phyloP scores from a whole-genome alignment of 1,139 yeast species.

The Pneumocystis carinii region DNA sequence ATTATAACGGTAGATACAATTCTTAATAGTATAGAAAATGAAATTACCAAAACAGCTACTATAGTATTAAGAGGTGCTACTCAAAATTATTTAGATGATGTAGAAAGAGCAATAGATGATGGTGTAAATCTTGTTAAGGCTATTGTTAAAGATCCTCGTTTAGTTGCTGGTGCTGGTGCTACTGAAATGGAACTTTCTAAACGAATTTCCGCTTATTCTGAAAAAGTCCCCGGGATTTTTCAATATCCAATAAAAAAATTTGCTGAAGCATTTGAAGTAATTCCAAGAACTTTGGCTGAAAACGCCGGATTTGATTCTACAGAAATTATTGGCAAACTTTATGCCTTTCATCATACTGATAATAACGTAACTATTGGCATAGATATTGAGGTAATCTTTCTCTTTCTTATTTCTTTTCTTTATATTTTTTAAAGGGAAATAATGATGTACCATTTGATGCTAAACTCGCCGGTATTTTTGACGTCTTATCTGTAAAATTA shows the following conservation, averaged over 20 bases:
- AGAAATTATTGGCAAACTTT: conserved; percentile 70
- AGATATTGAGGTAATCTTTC: conserved; percentile 43
- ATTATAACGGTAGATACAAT: conserved; percentile 6
- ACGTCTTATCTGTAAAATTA: conserved; percentile 62
- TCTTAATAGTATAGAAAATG: conserved; percentile 17
- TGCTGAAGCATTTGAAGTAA: conserved; percentile 86
- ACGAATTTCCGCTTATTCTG: conserved; percentile 70
- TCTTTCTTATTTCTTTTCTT: not conserved
- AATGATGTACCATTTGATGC: conserved; percentile 49
- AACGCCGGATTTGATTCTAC: conserved; percentile 87
- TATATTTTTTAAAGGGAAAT: conserved; percentile 19
- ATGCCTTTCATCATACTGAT: conserved; percentile 59
- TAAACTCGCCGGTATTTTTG: conserved; percentile 53
- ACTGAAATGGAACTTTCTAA: conserved; percentile 82
- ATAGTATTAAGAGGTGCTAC: conserved; percentile 94
- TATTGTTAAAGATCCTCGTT: conserved; percentile 57
- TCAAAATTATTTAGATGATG: conserved; percentile 82
- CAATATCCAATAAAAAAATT: conserved; percentile 89
- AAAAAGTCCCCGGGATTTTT: conserved; percentile 78
- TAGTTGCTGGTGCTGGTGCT: conserved; percentile 95
- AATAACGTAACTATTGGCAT: conserved; percentile 41
- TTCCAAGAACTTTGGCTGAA: conserved; percentile 86
- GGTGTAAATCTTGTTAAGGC: conserved; percentile 91
- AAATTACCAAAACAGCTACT: conserved; percentile 67
- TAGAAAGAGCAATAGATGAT: conserved; percentile 94